These are phyloP conservation scores for Fusarium illudens DNA, from an alignment of 2,329 filamentous ascomycete species.

Conservation along the genomic window DNA sequence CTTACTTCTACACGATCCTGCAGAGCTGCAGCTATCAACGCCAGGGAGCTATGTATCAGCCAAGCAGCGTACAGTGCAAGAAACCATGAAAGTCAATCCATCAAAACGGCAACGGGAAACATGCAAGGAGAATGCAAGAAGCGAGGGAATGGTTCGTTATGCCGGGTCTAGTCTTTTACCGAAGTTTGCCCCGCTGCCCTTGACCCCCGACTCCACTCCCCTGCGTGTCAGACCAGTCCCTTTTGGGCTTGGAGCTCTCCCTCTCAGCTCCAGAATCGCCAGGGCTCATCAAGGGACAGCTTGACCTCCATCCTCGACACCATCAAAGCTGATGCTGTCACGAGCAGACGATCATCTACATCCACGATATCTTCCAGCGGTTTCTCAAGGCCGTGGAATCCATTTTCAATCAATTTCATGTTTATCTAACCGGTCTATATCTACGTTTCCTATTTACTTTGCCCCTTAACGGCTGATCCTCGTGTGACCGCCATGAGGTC, in stretches of 20 bases:
- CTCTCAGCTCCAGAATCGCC: conserved; percentile 20
- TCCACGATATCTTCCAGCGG: conserved; percentile 8
- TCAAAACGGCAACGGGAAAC: neutral
- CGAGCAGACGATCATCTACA: conserved; percentile 18
- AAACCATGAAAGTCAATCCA: conserved; percentile 18
- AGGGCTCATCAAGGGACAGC: conserved; percentile 39
- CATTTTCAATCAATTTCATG: conserved; percentile 2
- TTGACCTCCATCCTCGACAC: conserved; percentile 42
- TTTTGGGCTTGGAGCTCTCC: conserved; percentile 37
- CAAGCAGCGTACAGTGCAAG: conserved; percentile 27
- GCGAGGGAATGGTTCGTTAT: conserved; percentile 26
- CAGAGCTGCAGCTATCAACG: neutral
- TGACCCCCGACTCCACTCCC: conserved; percentile 26
- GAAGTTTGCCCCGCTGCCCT: conserved; percentile 37
- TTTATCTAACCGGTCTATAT: conserved; percentile 1
- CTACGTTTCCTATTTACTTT: conserved; percentile 4
- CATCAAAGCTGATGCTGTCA: conserved; percentile 36
- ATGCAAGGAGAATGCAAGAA: conserved; percentile 15
- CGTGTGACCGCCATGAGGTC: conserved; percentile 57
- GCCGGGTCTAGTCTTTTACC: conserved; percentile 33
- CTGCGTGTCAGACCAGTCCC: conserved; percentile 37
- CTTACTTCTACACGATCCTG: neutral
- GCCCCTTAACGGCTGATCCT: conserved; percentile 14
- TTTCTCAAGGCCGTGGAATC: conserved; percentile 13
- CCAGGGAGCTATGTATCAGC: neutral